These are phyloP conservation scores for Cercospora zeina DNA, from an alignment of 2,329 filamentous ascomycete species.

Conservation along the genomic window DNA sequence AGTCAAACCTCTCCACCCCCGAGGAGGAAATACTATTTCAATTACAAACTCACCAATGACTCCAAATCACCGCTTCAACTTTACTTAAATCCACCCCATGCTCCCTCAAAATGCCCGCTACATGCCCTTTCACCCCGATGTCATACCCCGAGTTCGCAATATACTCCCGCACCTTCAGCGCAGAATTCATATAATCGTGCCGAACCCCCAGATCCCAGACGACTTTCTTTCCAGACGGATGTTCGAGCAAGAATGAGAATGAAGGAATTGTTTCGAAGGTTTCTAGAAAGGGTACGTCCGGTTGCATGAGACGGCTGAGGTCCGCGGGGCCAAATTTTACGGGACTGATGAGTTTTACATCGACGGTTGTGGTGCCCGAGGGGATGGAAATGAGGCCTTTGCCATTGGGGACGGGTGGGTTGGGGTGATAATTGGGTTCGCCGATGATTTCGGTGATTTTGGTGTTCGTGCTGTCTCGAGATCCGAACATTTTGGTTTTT, in stretches of 20 bases:
- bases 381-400: not conserved
- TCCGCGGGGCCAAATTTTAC: not conserved
- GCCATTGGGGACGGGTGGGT: not conserved
- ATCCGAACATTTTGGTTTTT: not conserved
- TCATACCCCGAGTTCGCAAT: not conserved
- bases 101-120: not conserved
- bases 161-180: not conserved
- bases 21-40: no score
- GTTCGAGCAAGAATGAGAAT: not conserved
- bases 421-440: not conserved
- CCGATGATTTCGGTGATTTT: not conserved
- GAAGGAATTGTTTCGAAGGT: not conserved
- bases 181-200: not conserved
- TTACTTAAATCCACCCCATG: not conserved
- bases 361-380: not conserved
- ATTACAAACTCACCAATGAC: not conserved
- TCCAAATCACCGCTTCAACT: not conserved
- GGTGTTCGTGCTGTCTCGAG: not conserved
- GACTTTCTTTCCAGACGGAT: not conserved
- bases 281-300: not conserved
- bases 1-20: not conserved
- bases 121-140: not conserved
- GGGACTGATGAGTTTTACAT: not conserved
- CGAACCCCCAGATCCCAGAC: not conserved
- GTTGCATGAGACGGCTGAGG: not conserved